phyloP scores from a whole-genome alignment of 108 stramenopile genomes.

The Skeletonema menzelii region DNA sequence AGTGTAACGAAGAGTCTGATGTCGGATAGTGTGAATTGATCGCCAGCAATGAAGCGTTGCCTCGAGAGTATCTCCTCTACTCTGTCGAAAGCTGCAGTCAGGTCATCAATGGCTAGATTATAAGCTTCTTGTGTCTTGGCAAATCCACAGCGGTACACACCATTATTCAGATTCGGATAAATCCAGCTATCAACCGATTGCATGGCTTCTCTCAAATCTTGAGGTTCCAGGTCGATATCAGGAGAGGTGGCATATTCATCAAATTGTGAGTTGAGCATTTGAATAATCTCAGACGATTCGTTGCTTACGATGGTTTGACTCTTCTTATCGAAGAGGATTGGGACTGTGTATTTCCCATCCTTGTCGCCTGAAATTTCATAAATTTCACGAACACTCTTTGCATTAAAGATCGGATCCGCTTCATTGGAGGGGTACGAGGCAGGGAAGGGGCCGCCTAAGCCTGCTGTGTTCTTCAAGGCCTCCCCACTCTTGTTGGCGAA shows the following conservation, averaged over 20 bases:
- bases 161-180: conserved; percentile 93
- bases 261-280: conserved; percentile 95
- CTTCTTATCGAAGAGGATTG: conserved; percentile 96
- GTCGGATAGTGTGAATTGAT: conserved; percentile 92
- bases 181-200: conserved; percentile 91
- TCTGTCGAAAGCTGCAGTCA: conserved; percentile 87
- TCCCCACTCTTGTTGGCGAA: conserved; percentile 60
- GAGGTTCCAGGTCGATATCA: conserved; percentile 89
- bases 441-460: conserved; percentile 75
- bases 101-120: conserved; percentile 83
- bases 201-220: conserved; percentile 66
- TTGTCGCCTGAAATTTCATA: conserved; percentile 80
- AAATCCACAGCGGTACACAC: conserved; percentile 97
- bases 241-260: conserved; percentile 76
- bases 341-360: conserved; percentile 93
- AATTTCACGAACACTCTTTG: conserved; percentile 76
- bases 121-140: conserved; percentile 93
- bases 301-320: conserved; percentile 94
- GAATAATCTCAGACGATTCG: conserved; percentile 95
- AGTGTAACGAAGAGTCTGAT: conserved; percentile 94
- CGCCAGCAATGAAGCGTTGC: conserved; percentile 81
- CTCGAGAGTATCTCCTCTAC: conserved; percentile 75
- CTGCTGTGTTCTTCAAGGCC: conserved; percentile 59
- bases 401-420: conserved; percentile 65
- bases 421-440: conserved; percentile 70